Conservation (phyloP, 208 protist genomes). For the Phytomonas serpens region DNA sequence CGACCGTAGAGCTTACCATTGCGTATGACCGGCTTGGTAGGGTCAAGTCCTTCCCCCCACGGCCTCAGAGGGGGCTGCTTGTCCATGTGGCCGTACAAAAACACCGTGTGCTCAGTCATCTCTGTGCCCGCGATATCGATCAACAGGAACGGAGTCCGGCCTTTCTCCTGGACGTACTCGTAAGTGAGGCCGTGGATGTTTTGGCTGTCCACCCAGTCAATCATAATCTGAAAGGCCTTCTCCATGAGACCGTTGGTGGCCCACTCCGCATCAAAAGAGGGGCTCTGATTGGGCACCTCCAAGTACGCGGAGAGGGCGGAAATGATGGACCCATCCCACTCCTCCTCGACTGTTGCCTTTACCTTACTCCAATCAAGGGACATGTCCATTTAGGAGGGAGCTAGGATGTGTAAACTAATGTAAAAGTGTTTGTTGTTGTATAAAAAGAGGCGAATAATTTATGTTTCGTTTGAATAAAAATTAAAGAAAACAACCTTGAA, state of each 20-base stretch:
- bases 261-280: slow-evolving; percentile 84
- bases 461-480: slow-evolving; percentile 1
- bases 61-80: slow-evolving; percentile 93
- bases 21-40: slow-evolving; percentile 75
- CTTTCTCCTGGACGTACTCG: slow-evolving; percentile 59
- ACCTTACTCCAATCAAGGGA: slow-evolving; percentile 42
- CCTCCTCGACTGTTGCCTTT: slow-evolving; percentile 32
- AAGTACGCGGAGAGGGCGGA: slow-evolving; percentile 81
- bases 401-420: background rate
- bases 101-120: slow-evolving; percentile 63
- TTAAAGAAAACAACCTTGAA: background rate
- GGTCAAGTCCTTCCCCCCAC: slow-evolving; percentile 88
- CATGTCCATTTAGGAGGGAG: background rate
- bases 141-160: slow-evolving; percentile 81
- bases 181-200: slow-evolving; percentile 62
- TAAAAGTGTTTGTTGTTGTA: background rate
- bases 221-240: slow-evolving; percentile 78
- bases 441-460: background rate
- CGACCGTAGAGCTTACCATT: slow-evolving; percentile 89
- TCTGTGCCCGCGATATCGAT: too few species aligned
- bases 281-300: slow-evolving; percentile 91
- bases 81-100: slow-evolving; percentile 97
- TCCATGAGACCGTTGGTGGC: slow-evolving; percentile 82
- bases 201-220: slow-evolving; percentile 81
- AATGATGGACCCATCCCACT: slow-evolving; percentile 83